These are phyloP conservation scores for Phalaenopsis hybrid DNA, from an alignment of 116 monocot genomes.

Conservation along the genomic window DNA sequence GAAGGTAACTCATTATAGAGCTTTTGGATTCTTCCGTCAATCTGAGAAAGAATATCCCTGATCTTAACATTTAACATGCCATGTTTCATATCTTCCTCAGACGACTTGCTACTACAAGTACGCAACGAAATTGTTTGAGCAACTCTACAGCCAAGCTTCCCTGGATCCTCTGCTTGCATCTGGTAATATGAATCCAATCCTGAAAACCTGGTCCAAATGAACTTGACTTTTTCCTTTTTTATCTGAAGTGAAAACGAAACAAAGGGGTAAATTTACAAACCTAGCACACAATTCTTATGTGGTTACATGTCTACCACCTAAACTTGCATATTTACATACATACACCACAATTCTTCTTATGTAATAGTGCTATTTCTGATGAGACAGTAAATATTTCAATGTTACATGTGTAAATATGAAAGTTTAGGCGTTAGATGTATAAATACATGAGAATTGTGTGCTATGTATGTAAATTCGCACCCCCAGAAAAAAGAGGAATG, in stretches of 20 bases:
- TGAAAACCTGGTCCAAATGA: conserved; percentile 90
- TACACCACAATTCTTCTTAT: too few species aligned
- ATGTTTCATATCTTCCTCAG: conserved; percentile 10
- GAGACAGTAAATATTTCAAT: too few species aligned
- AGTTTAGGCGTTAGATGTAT: too few species aligned
- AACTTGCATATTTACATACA: too few species aligned
- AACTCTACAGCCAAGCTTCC: conserved; percentile 41
- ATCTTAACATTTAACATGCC: conserved; percentile 31
- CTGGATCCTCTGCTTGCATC: conserved; percentile 52
- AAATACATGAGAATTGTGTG: too few species aligned
- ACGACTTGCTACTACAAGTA: conserved; percentile 41
- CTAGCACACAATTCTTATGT: too few species aligned
- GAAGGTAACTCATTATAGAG: conserved; percentile 57
- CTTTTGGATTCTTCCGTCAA: conserved; percentile 52
- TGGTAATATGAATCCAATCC: conserved; percentile 55
- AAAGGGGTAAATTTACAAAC: too few species aligned
- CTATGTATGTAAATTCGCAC: too few species aligned
- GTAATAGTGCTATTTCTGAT: too few species aligned
- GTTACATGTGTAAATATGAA: too few species aligned
- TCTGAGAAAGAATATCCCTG: conserved; percentile 38
- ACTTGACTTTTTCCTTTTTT: conserved; percentile 68
- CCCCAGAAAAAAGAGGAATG: not conserved
- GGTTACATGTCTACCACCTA: too few species aligned
- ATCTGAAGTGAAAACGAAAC: conserved; percentile 34
- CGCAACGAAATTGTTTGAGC: conserved; percentile 55